Evolutionary conservation across 2,329 filamentous ascomycete genomes (phyloP), one percentile per base, ranked within the genome.

Genomic region (Aspergillus oerlinghausenensis): DNA sequence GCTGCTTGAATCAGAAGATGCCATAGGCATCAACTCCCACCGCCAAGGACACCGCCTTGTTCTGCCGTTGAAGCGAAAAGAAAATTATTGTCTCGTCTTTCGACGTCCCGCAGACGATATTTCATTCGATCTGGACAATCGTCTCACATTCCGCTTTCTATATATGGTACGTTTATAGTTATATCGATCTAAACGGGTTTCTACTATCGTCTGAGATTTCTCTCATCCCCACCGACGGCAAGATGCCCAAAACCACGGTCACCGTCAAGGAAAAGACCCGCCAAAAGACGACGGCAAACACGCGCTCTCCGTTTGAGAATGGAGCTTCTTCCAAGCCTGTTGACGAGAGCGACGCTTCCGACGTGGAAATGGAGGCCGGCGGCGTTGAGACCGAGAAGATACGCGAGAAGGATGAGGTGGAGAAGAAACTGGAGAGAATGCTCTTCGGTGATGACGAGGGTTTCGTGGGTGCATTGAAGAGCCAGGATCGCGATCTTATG

Each of bases 401-500:
- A 11, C 67, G 78, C 54, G 87, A 89, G 51, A 94, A 93, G 70
- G 91, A 96, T 70, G 86, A 85, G 14, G 86, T 89, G 52, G 92
- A 97, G 72, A 85, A 88, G 68, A 90, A 93, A 70, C 84, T 97
- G 29, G 93, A 97, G 77, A 85, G 87, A 62, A 79, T 97, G 60
- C 89, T 99, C 3, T 89, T 99, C 60, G 94, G 94, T 55, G 89
- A 96, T 75, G 86, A 88, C 49, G 83, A 84, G n/a, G 89, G 87
- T 35, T 97, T 97, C 73, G 83, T 87, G 57, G 81, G 88, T 56
- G 87, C 88, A 45, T 77, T 97, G 52, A 88, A 88, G 77, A 67
- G 77, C 73, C 74, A 78, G 62, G 43, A 67, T 68, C 72, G 79
- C 55, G 74, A 72, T 11, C 67, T 71, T 54, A 73, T 74, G 58